Percentiles rank a stretch among this genome's conserved stretches.
phyloP scores from a whole-genome alignment of 1,284 basidiomycete genomes.

The Megacollybia platyphylla region DNA sequence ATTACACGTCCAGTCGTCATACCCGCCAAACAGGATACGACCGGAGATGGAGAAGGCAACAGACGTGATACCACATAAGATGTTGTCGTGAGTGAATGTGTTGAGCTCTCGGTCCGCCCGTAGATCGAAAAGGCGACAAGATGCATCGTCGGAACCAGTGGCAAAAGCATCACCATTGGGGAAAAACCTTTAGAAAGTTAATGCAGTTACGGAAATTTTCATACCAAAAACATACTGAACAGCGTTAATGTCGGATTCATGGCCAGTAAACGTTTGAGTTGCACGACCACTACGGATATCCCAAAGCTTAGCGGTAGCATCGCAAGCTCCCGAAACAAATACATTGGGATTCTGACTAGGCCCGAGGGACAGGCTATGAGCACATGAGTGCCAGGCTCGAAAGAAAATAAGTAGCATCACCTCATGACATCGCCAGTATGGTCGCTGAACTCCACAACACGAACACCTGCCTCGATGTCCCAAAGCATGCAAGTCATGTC shows the following conservation, averaged over 20 bases:
- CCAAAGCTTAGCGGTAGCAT: conserved; percentile 97
- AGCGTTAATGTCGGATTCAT: conserved; percentile 98
- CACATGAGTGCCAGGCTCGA: conserved; percentile 8
- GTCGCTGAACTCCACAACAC: conserved; percentile 95
- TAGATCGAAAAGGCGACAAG: conserved; percentile 95
- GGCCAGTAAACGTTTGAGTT: conserved; percentile 96
- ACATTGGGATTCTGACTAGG: conserved; percentile 74
- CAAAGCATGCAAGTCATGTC: conserved; percentile 99
- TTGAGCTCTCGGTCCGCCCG: conserved; percentile 96
- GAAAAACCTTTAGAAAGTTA: conserved; percentile 68
- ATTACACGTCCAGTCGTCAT: conserved; percentile 99
- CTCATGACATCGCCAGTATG: conserved; percentile 99
- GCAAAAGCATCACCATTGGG: conserved; percentile 98
- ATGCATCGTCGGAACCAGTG: conserved; percentile 97
- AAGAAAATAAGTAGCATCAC: conserved; percentile 24
- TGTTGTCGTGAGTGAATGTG: conserved; percentile 95
- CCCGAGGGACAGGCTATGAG: conserved; percentile 77
- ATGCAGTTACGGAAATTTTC: conserved; percentile 7
- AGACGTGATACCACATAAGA: conserved; percentile 96
- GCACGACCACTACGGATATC: conserved; percentile 95
- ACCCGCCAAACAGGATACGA: conserved; percentile 94
- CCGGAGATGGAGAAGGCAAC: conserved; percentile 97
- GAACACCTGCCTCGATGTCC: conserved; percentile 95
- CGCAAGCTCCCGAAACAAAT: conserved; percentile 97
- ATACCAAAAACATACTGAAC: conserved; percentile 63